Evolutionary conservation across 2,329 filamentous ascomycete species (phyloP).

Genomic region (Coniochaeta sp.): DNA sequence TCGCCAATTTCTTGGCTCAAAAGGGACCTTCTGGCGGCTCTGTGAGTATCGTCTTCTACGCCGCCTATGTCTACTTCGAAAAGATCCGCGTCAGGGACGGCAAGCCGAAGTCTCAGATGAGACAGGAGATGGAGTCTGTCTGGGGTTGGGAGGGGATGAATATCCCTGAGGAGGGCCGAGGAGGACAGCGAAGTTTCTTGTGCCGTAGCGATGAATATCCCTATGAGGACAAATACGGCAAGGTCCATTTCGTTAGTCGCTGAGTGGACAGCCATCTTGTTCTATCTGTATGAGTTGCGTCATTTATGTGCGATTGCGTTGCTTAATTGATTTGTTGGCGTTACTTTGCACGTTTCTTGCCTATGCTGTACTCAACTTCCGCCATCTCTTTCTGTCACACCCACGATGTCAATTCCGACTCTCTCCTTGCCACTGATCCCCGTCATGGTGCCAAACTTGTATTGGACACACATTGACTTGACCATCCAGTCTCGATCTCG

Average conservation of each 20-base stretch:
- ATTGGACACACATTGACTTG: neutral
- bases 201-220: neutral
- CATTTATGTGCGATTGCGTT: neutral
- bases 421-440: neutral
- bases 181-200: neutral
- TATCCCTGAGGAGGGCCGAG: neutral
- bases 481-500: conserved; percentile 1
- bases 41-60: conserved; percentile 37
- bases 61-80: conserved; percentile 52
- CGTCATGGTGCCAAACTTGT: neutral
- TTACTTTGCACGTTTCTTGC: neutral
- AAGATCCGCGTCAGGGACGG: conserved; percentile 44
- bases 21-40: neutral
- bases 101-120: conserved; percentile 36
- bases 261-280: neutral
- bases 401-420: neutral
- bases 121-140: conserved; percentile 13
- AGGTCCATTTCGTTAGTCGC: neutral
- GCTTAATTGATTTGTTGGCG: neutral
- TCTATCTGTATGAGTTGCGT: neutral
- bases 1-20: neutral
- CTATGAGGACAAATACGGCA: neutral
- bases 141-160: conserved; percentile 3
- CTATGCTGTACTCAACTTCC: neutral
- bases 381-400: neutral